Percentiles rank a stretch among this genome's conserved stretches.
phyloP scores from a whole-genome alignment of 2,329 filamentous ascomycete species.

The Aspergillus spinulosporus region DNA sequence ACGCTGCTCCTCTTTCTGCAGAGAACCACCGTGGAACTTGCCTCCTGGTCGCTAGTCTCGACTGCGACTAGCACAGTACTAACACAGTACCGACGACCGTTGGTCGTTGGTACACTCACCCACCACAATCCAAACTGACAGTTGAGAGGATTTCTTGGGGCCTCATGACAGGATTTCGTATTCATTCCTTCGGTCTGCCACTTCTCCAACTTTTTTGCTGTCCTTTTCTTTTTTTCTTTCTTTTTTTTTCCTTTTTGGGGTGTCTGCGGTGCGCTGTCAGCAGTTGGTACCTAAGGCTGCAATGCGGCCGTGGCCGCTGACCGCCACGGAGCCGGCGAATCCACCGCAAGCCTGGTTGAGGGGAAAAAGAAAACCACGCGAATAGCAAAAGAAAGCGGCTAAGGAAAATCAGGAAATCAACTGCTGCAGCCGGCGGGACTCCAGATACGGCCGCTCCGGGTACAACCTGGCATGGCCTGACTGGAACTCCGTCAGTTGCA shows the following conservation, averaged over 20 bases:
- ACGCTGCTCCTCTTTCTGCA: constrained; percentile 22
- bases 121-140: too few species aligned
- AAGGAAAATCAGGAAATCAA: constrained; percentile 4
- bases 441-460: not conserved
- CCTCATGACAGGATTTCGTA: too few species aligned
- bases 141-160: too few species aligned
- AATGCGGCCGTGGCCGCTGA: constrained; percentile 13
- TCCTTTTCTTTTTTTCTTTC: not conserved
- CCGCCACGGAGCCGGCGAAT: constrained; percentile 10
- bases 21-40: constrained; percentile 25
- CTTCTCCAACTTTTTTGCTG: too few species aligned
- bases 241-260: not conserved
- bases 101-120: not conserved
- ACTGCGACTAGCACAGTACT: too few species aligned
- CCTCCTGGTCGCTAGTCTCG: not conserved
- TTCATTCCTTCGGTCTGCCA: too few species aligned
- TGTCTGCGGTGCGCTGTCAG: not conserved
- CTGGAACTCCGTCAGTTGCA: not conserved
- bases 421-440: constrained; percentile 2
- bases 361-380: constrained; percentile 1
- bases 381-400: constrained; percentile 1
- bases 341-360: constrained; percentile 2
- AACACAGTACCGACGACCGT: not conserved
- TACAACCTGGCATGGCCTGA: not conserved
- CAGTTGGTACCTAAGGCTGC: constrained; percentile 18